Evolutionary conservation across 2,329 filamentous ascomycete species (phyloP).

Genomic region (Apiospora hydei): DNA sequence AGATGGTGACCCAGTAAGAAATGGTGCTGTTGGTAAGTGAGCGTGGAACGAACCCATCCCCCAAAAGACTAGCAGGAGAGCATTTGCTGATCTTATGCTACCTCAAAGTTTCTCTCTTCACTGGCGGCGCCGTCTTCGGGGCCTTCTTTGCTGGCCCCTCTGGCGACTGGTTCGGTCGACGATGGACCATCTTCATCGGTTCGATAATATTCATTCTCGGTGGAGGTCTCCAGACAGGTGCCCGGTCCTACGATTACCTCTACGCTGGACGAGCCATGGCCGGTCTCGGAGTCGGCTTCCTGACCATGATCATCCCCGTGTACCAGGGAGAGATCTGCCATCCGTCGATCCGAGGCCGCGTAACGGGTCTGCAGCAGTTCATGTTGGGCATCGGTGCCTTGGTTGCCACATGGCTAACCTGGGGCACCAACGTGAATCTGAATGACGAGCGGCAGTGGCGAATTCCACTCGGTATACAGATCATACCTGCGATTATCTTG

Average conservation of each 20-base stretch:
- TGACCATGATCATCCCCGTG: conserved; percentile 58
- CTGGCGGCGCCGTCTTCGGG: conserved; percentile 71
- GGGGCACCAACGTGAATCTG: conserved; percentile 54
- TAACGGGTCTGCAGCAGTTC: conserved; percentile 81
- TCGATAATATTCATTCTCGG: conserved; percentile 75
- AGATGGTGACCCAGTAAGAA: conserved; percentile 35
- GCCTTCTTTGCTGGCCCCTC: conserved; percentile 63
- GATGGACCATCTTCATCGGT: conserved; percentile 75
- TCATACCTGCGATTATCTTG: conserved; percentile 70
- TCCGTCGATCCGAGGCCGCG: conserved; percentile 76
- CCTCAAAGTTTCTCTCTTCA: conserved; percentile 74
- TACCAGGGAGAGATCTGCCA: conserved; percentile 84
- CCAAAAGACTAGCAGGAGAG: background rate
- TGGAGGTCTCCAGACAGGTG: conserved; percentile 76
- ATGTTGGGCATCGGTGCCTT: conserved; percentile 82
- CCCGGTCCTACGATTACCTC: conserved; percentile 63
- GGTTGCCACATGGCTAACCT: conserved; percentile 76
- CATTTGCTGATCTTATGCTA: background rate
- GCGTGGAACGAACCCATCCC: too few species aligned
- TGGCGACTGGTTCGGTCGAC: conserved; percentile 66
- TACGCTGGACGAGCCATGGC: conserved; percentile 75
- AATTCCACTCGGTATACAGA: conserved; percentile 72
- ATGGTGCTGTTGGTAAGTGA: conserved; percentile 61
- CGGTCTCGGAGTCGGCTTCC: conserved; percentile 64
- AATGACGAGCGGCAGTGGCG: conserved; percentile 53